Base-by-base conservation (phyloP, 2,329 filamentous ascomycete genomes). In the Trichophyton schoenleinii region DNA sequence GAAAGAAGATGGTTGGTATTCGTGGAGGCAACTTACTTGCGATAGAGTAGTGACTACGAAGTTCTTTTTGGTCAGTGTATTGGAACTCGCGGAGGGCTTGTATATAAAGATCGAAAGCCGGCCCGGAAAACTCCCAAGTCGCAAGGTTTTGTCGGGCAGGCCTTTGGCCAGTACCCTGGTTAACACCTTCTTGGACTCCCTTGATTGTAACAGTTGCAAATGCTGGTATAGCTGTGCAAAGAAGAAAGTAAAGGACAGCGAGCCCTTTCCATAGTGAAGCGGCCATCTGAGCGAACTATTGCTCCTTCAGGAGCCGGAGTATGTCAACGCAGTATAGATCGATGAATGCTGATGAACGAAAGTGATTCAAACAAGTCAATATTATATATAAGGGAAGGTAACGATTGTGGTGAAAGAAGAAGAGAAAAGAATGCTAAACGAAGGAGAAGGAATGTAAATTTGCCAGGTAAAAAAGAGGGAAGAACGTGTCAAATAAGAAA, bases 41-140 rank as follows among this genome's bases (percentile, higher is more conserved):
- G 67, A 95, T 81, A 68, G 89, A 83, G 74, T 91, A 95, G 78
- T 85, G 94, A 46, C 89, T 92, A 42, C 87, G 78, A 61, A 79
- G 78, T 64, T 83, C 78, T 34, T 78, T 77, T 73, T 90, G 86
- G 65, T 85, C 77, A 61, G 82, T 82, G 64, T 78, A 81, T 73
- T 89, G 85, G 77, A 92, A 84, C 75, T 85, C 83, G 70, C 83
- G 83, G 67, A 94, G 79, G 11, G 86, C 87, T 57, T 92, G 80
- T 28, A 95, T 77, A 72, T 87, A 95, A 62, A 95, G 74, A 70
- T 88, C 89, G 84, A 82, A 80, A 67, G 89, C 83, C 7, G 79
- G 70, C 15, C 78, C 72, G 62, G 88, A 81, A 60, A 80, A 74
- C 65, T 83, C 77, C 66, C 95, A 77, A 44, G 87, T 76, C 53